These are phyloP conservation scores for Collybia sordida DNA, from an alignment of 768 basidiomycete species.

Conservation along the genomic window DNA sequence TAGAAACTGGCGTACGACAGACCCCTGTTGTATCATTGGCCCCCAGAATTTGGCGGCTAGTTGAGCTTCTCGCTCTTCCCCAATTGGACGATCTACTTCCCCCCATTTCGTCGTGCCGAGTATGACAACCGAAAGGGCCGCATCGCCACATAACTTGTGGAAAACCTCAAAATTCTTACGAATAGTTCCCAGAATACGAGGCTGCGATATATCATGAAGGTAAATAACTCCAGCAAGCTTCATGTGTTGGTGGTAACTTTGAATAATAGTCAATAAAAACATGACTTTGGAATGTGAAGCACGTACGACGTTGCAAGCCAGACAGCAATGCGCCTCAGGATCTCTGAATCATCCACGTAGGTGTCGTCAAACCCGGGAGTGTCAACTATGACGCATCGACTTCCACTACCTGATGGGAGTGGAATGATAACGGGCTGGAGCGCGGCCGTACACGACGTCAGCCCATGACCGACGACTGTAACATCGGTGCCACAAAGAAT, in stretches of 20 bases:
- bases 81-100: slow-evolving; percentile 28
- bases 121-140: slow-evolving; percentile 38
- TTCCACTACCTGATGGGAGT: not conserved
- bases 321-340: slow-evolving; percentile 11
- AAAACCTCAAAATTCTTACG: slow-evolving; percentile 43
- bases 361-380: slow-evolving; percentile 16
- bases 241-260: slow-evolving; percentile 17
- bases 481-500: not conserved
- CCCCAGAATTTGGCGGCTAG: slow-evolving; percentile 38
- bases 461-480: slow-evolving; percentile 2
- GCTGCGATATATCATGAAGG: slow-evolving; percentile 39
- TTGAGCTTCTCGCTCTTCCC: slow-evolving; percentile 32
- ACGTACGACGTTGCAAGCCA: slow-evolving; percentile 13
- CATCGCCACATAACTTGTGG: slow-evolving; percentile 41
- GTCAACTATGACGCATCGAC: slow-evolving; percentile 13
- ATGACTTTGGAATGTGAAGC: not conserved
- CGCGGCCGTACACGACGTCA: not conserved
- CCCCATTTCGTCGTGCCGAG: slow-evolving; percentile 47
- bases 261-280: not conserved
- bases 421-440: not conserved
- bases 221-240: slow-evolving; percentile 38
- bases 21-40: slow-evolving; percentile 35
- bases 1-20: slow-evolving; percentile 32
- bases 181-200: slow-evolving; percentile 33
- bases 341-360: slow-evolving; percentile 5